Evolutionary conservation across 208 protist genomes (phyloP).

Genomic region (Wallacemonas sp.): DNA sequence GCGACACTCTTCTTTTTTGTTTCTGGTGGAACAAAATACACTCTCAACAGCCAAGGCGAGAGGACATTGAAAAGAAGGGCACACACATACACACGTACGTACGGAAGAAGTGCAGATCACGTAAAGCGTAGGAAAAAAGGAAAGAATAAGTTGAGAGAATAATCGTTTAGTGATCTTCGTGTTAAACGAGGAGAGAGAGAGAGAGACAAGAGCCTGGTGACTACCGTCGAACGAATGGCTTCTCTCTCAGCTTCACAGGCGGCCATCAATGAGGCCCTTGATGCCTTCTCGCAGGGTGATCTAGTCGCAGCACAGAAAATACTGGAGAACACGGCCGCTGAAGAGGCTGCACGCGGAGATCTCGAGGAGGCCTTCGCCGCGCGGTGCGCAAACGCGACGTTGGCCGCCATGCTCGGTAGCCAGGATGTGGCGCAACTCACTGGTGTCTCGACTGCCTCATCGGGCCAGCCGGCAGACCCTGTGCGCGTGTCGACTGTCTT

Average conservation of each 20-base stretch:
- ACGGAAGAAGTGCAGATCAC: too few relatives aligned
- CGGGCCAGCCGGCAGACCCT: background rate
- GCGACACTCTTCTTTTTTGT: constrained; percentile 6
- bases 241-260: constrained; percentile 5
- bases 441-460: background rate
- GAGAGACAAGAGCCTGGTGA: too few relatives aligned
- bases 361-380: constrained; percentile 53
- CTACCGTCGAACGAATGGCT: background rate
- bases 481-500: constrained; percentile 1
- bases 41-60: too few relatives aligned
- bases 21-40: too few relatives aligned
- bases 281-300: constrained; percentile 54
- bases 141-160: too few relatives aligned
- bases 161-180: too few relatives aligned
- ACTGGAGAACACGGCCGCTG: constrained; percentile 33
- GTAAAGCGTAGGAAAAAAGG: too few relatives aligned
- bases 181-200: background rate
- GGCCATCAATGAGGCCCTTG: constrained; percentile 39
- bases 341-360: constrained; percentile 13
- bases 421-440: constrained; percentile 14
- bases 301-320: constrained; percentile 42
- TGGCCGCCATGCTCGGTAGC: constrained; percentile 79
- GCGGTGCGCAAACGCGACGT: constrained; percentile 67
- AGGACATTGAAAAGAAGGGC: too few relatives aligned
- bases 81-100: too few relatives aligned